Conservation (phyloP, 805 yeast species). For the Ogataea henricii region DNA sequence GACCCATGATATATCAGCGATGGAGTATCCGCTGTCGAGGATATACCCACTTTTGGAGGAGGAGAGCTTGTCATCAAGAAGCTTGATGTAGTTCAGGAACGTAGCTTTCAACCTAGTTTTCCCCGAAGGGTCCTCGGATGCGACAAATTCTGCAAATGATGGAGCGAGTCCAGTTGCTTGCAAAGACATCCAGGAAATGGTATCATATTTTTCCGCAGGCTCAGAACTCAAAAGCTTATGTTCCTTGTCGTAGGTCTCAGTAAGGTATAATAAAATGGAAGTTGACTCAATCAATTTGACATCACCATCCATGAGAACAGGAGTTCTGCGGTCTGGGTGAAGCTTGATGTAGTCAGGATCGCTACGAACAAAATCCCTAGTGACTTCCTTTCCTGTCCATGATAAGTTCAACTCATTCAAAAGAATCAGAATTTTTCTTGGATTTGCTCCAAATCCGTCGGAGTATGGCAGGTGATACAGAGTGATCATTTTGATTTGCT, state of each 20-base stretch:
- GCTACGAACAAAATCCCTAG: background rate
- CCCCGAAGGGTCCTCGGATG: background rate
- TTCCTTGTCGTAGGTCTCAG: slow-evolving; percentile 1
- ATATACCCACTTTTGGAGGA: slow-evolving; percentile 4
- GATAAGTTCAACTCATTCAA: slow-evolving; percentile 4
- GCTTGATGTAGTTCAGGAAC: background rate
- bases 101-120: background rate
- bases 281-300: background rate
- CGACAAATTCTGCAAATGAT: background rate
- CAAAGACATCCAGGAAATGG: slow-evolving; percentile 2
- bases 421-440: slow-evolving; percentile 3
- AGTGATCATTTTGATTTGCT: background rate
- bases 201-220: background rate
- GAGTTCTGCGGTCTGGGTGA: slow-evolving; percentile 6
- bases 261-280: slow-evolving; percentile 1
- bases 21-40: slow-evolving; percentile 5
- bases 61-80: slow-evolving; percentile 1
- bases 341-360: background rate
- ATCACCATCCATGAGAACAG: slow-evolving; percentile 1
- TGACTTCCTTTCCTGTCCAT: background rate
- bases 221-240: background rate
- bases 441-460: slow-evolving; percentile 8
- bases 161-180: slow-evolving; percentile 2
- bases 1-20: slow-evolving; percentile 6
- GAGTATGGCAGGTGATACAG: slow-evolving; percentile 1